Evolutionary conservation across 1,139 yeast species (phyloP), one percentile per base, ranked within the genome.

Genomic region (Suhomyces atakaporum): DNA sequence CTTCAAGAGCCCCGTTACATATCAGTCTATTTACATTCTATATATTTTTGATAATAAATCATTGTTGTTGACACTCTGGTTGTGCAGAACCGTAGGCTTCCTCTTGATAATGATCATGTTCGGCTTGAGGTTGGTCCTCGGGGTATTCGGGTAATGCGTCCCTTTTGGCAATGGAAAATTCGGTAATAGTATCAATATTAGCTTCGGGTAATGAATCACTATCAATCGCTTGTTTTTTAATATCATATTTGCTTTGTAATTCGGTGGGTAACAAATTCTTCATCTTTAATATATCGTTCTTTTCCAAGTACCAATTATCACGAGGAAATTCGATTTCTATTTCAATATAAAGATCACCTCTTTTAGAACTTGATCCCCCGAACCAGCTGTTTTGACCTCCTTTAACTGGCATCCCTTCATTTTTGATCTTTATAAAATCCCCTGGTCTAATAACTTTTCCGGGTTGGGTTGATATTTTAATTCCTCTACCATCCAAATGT

Each of bases 361-460:
- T 69, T 13, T 61, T 53, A 31, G 53, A 30, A 3, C 38, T 37
- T 2, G 53, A 42, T 1, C 56, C 47, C 10, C 58, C 53, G 36
- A 66, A 66, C 75, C 75, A 69, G 10, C 58, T 47, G 3, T 55
- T 56, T 8, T 63, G 49, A 15, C 62, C 62, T 8, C 50, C 42
- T 40, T 66, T 65, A 4, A 75, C 53, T 0, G 96, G 96, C 95
- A 94, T 87, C 2, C 98, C 98, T 58, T 90, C 97, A 29, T 79
- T 77, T 25, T 71, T 62, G 13, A 92, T 69, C 45, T 81, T 73
- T 25, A 92, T 61, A 42, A 69, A 74, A 43, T 86, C 86, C 11
- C 86, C 84, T 0, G 97, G 97, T 46, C 83, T 75, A 7, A 89
- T 56, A 4, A 92, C 96, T 56, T 84, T 84, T 0, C 92, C 94